Conservation (phyloP, 768 basidiomycete genomes). For the Lactarius pseudohatsudake region DNA sequence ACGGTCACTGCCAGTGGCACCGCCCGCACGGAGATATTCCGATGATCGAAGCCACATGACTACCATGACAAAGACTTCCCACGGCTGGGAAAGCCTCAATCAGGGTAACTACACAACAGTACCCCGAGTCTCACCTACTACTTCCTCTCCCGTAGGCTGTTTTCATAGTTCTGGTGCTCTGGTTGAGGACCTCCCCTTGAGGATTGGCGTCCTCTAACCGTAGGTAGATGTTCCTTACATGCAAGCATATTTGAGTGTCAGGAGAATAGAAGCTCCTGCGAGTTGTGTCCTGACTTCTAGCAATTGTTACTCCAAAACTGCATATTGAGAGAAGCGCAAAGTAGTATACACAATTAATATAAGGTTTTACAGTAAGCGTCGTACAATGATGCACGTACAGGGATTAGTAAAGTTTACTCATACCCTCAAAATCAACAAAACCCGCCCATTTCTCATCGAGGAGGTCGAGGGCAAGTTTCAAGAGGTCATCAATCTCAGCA, state of each 20-base stretch:
- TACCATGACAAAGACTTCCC: too few relatives aligned
- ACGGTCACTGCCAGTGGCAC: too few relatives aligned
- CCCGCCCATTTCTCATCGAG: background rate
- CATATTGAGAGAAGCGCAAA: background rate
- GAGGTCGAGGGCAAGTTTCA: background rate
- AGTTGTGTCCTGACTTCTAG: background rate
- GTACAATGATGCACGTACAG: background rate
- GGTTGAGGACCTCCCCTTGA: too few relatives aligned
- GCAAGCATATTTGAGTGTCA: background rate
- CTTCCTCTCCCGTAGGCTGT: too few relatives aligned
- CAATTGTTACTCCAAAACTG: background rate
- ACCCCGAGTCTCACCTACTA: too few relatives aligned
- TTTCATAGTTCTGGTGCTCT: too few relatives aligned
- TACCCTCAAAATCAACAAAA: background rate
- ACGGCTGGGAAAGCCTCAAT: too few relatives aligned
- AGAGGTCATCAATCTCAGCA: conserved; percentile 1
- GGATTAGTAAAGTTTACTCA: background rate
- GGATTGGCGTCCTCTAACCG: too few relatives aligned
- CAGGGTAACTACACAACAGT: too few relatives aligned
- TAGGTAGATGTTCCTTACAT: background rate
- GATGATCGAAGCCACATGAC: too few relatives aligned
- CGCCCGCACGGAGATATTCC: too few relatives aligned
- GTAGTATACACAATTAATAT: background rate
- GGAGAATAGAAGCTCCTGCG: background rate
- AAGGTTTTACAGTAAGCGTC: background rate